These are phyloP conservation scores for Elsinoe fawcettii DNA, from an alignment of 2,329 filamentous ascomycete genomes.

Conservation along the genomic window DNA sequence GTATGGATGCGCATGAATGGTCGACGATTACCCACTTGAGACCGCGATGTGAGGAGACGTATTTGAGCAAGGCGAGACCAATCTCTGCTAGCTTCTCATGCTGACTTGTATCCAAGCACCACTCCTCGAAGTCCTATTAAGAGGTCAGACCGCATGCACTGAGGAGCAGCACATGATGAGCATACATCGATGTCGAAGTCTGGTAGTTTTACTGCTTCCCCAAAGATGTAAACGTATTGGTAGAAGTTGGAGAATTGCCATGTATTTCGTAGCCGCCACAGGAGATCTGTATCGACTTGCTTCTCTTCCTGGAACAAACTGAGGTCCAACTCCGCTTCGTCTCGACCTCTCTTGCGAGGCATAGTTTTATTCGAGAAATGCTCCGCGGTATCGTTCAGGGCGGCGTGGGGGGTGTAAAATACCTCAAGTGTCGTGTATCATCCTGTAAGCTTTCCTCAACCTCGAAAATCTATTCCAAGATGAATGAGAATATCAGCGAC, in stretches of 20 bases:
- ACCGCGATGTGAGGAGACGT: slow-evolving; percentile 85
- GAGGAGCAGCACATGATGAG: slow-evolving; percentile 1
- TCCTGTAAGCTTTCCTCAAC: background rate
- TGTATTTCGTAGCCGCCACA: slow-evolving; percentile 71
- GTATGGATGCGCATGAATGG: background rate
- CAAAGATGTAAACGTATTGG: slow-evolving; percentile 91
- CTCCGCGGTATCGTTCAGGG: background rate
- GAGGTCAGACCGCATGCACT: slow-evolving; percentile 23
- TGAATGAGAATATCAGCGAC: background rate
- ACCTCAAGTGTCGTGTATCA: background rate
- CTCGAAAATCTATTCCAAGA: background rate
- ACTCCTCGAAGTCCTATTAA: slow-evolving; percentile 71
- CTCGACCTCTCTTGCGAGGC: slow-evolving; percentile 49
- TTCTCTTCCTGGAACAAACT: slow-evolving; percentile 16
- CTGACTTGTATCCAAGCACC: slow-evolving; percentile 69
- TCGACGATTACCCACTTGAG: slow-evolving; percentile 60
- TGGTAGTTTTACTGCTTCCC: slow-evolving; percentile 79
- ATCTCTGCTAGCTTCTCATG: slow-evolving; percentile 72
- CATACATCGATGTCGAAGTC: slow-evolving; percentile 85
- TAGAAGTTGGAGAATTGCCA: slow-evolving; percentile 94
- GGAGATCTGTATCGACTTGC: slow-evolving; percentile 34
- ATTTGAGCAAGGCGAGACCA: slow-evolving; percentile 80
- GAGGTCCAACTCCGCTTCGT: slow-evolving; percentile 43
- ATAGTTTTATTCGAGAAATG: slow-evolving; percentile 36
- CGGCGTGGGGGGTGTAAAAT: background rate